Conservation (phyloP, 345 rosid genomes). For the Adansonia digitata region DNA sequence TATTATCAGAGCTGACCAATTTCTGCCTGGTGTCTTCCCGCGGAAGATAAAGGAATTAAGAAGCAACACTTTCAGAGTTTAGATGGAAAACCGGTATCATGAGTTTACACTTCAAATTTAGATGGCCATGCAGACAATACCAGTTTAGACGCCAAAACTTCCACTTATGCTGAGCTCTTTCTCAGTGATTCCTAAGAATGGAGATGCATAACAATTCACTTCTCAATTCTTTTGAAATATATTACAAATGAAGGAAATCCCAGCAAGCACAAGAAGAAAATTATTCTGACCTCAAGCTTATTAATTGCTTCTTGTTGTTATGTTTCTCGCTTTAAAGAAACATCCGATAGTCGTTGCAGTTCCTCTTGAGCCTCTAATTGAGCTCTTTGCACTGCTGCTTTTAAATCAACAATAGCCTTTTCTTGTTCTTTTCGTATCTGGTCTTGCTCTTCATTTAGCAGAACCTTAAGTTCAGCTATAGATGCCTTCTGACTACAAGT, state of each 20-base stretch:
- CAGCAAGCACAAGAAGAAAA: conserved; percentile 5
- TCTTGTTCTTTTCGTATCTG: conserved; percentile 83
- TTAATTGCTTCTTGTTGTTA: conserved; percentile 78
- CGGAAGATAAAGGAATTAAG: conserved; percentile 11
- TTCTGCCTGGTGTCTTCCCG: conserved; percentile 90
- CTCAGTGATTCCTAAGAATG: conserved; percentile 62
- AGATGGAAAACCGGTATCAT: not conserved
- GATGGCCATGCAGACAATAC: conserved; percentile 29
- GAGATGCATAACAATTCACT: conserved; percentile 19
- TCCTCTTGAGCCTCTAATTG: conserved; percentile 76
- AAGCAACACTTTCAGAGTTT: conserved; percentile 7
- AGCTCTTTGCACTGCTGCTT: conserved; percentile 71
- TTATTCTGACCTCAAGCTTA: conserved; percentile 69
- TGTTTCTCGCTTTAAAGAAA: conserved; percentile 56
- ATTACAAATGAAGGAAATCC: conserved; percentile 9
- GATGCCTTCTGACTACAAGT: conserved; percentile 74
- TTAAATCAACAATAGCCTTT: conserved; percentile 61
- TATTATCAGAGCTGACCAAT: conserved; percentile 79
- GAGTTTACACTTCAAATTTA: not conserved
- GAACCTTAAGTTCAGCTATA: conserved; percentile 63
- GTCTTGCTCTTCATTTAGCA: conserved; percentile 74
- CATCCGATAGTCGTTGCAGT: conserved; percentile 54
- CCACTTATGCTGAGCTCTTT: conserved; percentile 71
- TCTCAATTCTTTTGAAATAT: conserved; percentile 10
- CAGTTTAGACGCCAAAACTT: conserved; percentile 74